Evolutionary conservation across 306 rosid species (phyloP), one percentile per base, ranked within the genome.

Genomic region (Sindora glabra): DNA sequence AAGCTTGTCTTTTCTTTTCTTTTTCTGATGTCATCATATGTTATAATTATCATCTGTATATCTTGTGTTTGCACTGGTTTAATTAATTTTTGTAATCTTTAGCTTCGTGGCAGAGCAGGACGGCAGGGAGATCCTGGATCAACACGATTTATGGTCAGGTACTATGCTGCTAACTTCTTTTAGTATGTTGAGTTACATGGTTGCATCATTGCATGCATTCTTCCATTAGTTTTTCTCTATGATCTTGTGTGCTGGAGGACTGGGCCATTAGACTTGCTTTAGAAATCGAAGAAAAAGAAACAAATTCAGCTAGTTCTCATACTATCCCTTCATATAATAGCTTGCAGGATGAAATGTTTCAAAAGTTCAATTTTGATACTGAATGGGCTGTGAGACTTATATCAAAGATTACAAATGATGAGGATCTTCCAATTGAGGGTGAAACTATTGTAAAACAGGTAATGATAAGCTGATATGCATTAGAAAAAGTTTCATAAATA

Each of bases 21-120:
- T 62, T 15, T 53, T 15, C 11, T 34, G 5, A 36, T 36, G 52
- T 24, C 40, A n/a, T 4, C 36, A 17, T 19, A 68, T 25, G 13
- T 56, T 14, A 29, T 46, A 7, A 42, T 58, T 10, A 34, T 15
- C 4, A 29, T 45, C 56, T 15, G 16, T 37, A 30, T 21, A 16
- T 10, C 37, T 29, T 68, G 51, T 33, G 17, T 56, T 67, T 29
- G 47, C 57, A 33, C 42, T 72, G 67, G 49, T 36, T 58, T 70
- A 41, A 48, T 52, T 36, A 42, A 38, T 44, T 57, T 45, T 54
- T 19, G 22, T 50, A 42, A 21, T 77, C 48, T 59, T 76, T 67
- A 91, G 98, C 96, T 91, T 62, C 98, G 98, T 51, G 98, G 98
- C 64, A 81, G 98, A 79, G 96, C 98, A 15, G 98, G 98, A 67